Evolutionary conservation across 768 basidiomycete species (phyloP).

Genomic region (Asterophora parasitica): DNA sequence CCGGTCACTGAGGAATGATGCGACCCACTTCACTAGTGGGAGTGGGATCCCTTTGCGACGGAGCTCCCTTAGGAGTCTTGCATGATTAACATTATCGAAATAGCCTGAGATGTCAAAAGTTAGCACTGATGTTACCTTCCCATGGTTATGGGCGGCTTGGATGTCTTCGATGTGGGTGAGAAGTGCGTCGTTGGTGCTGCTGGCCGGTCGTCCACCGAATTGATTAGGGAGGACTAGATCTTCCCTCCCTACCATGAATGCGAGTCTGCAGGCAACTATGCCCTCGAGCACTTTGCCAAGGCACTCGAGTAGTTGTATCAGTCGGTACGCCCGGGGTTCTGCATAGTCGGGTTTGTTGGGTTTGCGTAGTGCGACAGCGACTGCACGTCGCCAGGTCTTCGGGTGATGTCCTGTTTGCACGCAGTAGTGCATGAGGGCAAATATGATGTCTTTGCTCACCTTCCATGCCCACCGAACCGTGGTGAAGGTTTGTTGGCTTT

Average conservation of each 20-base stretch:
- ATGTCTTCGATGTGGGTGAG: slow-evolving; percentile 22
- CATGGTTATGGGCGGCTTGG: slow-evolving; percentile 20
- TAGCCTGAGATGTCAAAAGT: slow-evolving; percentile 27
- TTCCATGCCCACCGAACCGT: slow-evolving; percentile 23
- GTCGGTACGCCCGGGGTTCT: slow-evolving; percentile 27
- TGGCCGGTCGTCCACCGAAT: slow-evolving; percentile 19
- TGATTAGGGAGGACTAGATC: slow-evolving; percentile 21
- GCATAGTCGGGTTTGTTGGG: slow-evolving; percentile 33
- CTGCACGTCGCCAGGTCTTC: slow-evolving; percentile 20
- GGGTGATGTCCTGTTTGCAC: slow-evolving; percentile 16
- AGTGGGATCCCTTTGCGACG: slow-evolving; percentile 17
- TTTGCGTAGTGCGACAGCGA: slow-evolving; percentile 29
- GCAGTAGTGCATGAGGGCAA: slow-evolving; percentile 16
- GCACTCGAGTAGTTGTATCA: slow-evolving; percentile 30
- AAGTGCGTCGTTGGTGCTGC: slow-evolving; percentile 20
- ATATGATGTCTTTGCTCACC: neutral
- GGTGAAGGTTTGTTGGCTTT: slow-evolving; percentile 20
- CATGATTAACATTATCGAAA: slow-evolving; percentile 25
- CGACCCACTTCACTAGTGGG: too few species aligned
- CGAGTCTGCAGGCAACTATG: slow-evolving; percentile 21
- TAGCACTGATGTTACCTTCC: slow-evolving; percentile 18
- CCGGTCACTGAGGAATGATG: slow-evolving; percentile 20
- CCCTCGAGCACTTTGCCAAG: slow-evolving; percentile 28
- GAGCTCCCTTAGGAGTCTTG: slow-evolving; percentile 20
- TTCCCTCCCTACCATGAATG: slow-evolving; percentile 18